Percentiles rank a stretch among this genome's conserved stretches.
Conservation (phyloP, 495 filamentous ascomycete genomes). For the Penicillium subrubescens region DNA sequence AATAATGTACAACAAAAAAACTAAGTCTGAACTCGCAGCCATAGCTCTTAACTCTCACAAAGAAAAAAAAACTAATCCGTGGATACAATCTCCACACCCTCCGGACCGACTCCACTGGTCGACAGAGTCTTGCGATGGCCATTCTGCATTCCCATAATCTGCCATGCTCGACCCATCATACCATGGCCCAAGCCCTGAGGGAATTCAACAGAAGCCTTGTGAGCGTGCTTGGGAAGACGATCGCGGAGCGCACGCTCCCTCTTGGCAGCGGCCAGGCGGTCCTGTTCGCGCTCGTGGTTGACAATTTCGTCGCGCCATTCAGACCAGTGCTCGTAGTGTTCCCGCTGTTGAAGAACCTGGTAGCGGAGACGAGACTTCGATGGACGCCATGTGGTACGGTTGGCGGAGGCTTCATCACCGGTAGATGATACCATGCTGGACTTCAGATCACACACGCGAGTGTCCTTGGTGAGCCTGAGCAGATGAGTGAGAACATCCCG, state of each 20-base stretch:
- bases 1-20: neutral
- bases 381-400: conserved; percentile 63
- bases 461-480: conserved; percentile 63
- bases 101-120: conserved; percentile 14
- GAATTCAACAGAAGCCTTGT: conserved; percentile 36
- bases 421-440: conserved; percentile 38
- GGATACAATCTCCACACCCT: conserved; percentile 29
- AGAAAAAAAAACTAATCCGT: conserved; percentile 6
- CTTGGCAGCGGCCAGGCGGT: conserved; percentile 41
- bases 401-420: conserved; percentile 34
- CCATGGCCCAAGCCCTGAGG: conserved; percentile 43
- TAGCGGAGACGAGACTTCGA: conserved; percentile 58
- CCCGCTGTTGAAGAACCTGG: conserved; percentile 60
- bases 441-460: conserved; percentile 58
- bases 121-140: conserved; percentile 28
- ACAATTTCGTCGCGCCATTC: conserved; percentile 62
- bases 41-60: neutral
- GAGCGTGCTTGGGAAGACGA: conserved; percentile 29
- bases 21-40: neutral
- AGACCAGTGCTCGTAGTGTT: conserved; percentile 62
- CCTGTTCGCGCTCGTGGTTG: conserved; percentile 45
- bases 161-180: conserved; percentile 51
- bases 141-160: conserved; percentile 47
- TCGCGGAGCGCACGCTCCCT: conserved; percentile 35
- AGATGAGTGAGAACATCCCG: conserved; percentile 71